Percentiles rank a stretch among this genome's conserved stretches.
Evolutionary conservation across 371 early-diverging fungal genomes (phyloP).

Genomic region (Conidiobolus incongruus): DNA sequence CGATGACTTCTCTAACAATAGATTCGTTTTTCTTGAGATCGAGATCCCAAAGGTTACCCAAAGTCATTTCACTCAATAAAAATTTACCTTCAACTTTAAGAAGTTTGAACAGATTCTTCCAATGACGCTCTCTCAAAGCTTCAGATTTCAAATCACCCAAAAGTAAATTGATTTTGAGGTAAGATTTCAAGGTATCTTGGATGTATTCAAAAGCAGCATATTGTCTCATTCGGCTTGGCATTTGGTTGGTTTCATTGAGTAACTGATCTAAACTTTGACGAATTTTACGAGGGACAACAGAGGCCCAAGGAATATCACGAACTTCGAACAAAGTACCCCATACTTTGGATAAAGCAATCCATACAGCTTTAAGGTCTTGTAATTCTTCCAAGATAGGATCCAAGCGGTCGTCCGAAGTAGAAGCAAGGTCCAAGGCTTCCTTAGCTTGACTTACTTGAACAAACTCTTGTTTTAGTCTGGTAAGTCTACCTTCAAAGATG

Average conservation of each 20-base stretch:
- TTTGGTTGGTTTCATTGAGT: constrained; percentile 55
- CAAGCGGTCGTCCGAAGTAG: constrained; percentile 39
- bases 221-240: constrained; percentile 87
- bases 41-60: constrained; percentile 89
- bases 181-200: constrained; percentile 54
- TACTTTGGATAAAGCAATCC: constrained; percentile 61
- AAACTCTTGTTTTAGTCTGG: constrained; percentile 63
- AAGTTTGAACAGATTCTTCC: constrained; percentile 76
- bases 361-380: constrained; percentile 80
- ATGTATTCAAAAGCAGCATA: constrained; percentile 94
- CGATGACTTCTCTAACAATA: constrained; percentile 61
- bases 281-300: constrained; percentile 74
- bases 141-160: constrained; percentile 86
- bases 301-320: constrained; percentile 71
- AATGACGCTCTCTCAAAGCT: constrained; percentile 91
- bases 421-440: constrained; percentile 72
- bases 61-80: constrained; percentile 59
- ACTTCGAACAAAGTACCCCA: constrained; percentile 72
- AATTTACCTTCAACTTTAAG: constrained; percentile 48
- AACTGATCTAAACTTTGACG: constrained; percentile 72
- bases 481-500: constrained; percentile 71
- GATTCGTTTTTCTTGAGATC: constrained; percentile 74
- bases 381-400: constrained; percentile 84
- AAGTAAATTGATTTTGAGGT: constrained; percentile 59
- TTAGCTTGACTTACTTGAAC: constrained; percentile 82